Base-by-base conservation (phyloP, 192 early-diverging fungal species). In the Entrophospora sp. region DNA sequence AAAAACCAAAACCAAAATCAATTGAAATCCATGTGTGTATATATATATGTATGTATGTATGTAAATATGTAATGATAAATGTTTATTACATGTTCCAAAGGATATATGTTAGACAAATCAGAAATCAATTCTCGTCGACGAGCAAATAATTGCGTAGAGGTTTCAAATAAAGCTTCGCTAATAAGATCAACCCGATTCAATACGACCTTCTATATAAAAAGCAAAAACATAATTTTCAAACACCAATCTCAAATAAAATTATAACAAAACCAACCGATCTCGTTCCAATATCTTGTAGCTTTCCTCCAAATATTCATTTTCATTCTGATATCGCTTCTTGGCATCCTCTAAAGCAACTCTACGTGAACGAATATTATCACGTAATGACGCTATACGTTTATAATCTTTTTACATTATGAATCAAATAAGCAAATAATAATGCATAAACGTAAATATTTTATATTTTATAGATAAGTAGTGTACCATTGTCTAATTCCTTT, bases 41-140 rank as follows among this genome's bases (percentile, higher is more conserved):
- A 48, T 77, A 74, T 13, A 70, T 71, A 75, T 81, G 62, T n/a
- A n/a, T n/a, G n/a, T n/a, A n/a, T n/a, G n/a, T n/a, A n/a, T n/a
- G n/a, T n/a, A n/a, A n/a, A n/a, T n/a, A n/a, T n/a, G n/a, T n/a
- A n/a, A n/a, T n/a, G n/a, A n/a, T n/a, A n/a, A n/a, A n/a, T n/a
- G n/a, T 0, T 49, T 34, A 8, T 52, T 69, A 76, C 81, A 76
- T 75, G 75, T 22, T 76, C 79, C 38, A 83, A 78, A 7, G 81
- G 81, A 64, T 77, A 83, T 36, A 83, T 79, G 9, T 75, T 76
- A 52, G 81, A 79, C 32, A 83, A 52, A 51, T 80, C 79, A 9
- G 81, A 79, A 43, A 83, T 80, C 36, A 83, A 52, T 49, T 83
- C 81, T 53, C 72, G 75, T 34, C 42, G 73, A 62, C 45, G 78